Evolutionary conservation across 2,329 filamentous ascomycete genomes (phyloP), one percentile per base, ranked within the genome.

Genomic region (Pseudogymnoascus sp.): DNA sequence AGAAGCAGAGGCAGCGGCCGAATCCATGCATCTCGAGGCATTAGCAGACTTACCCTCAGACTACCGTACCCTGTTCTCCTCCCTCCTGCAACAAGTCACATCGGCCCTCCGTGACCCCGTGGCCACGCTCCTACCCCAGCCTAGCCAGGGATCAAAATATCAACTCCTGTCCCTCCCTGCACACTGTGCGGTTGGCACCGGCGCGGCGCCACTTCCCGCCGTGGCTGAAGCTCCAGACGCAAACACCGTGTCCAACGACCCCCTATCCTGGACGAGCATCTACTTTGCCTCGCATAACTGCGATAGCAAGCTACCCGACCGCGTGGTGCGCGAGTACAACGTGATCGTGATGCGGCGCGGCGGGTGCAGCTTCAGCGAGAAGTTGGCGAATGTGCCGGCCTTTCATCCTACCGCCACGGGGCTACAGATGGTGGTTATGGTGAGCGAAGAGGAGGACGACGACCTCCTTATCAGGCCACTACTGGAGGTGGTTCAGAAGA

Each of bases 261-360:
- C 78, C 64, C 80, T 94, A 14, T 78, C 81, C 16, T 95, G 90
- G 89, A 80, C 75, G 3, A 83, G 75, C 1, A 77, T 95, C 65
- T 93, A 86, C 74, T 81, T 93, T 18, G 87, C 87, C 7, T 87
- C 79, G 60, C 77, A 88, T 14, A 82, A 85, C 8, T 94, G 93
- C 65, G 3, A 73, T 65, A 62, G 78, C 62, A 73, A 79, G 63
- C 73, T 90, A 60, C 73, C 83, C 11, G 67, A 77, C 1, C 72
- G 77, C 6, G 73, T 85, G 2, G 78, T 77, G 0, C 77, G 77
- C 39, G 74, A 72, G 1, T 75, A 96, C 74, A 87, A 96, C 59
- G 78, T 97, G 63, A 85, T 99, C 62, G 82, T 96, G 58, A 79
- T 97, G 67, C 85, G 83, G 28, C 85, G 94, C 5, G 93, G 94